phyloP scores from a whole-genome alignment of 2,329 filamentous ascomycete species.

The Fusarium tricinctum region DNA sequence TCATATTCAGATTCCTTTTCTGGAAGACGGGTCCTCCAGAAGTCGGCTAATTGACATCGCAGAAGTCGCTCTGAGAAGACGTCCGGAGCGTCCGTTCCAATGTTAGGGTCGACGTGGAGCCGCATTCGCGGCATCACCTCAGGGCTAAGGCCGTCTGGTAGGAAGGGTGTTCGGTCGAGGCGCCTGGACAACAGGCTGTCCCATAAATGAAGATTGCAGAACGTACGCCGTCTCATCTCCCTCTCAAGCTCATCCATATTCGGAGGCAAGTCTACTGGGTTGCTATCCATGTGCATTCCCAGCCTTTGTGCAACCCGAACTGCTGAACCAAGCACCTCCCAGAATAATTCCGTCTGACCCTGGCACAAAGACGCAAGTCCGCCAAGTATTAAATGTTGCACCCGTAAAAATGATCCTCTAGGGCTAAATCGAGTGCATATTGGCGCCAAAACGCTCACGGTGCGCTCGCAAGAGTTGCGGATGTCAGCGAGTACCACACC shows the following conservation, averaged over 20 bases:
- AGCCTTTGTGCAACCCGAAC: background rate
- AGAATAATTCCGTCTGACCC: background rate
- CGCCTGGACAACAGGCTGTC: background rate
- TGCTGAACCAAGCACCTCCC: background rate
- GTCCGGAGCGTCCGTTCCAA: background rate
- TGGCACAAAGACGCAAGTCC: background rate
- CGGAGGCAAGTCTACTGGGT: background rate
- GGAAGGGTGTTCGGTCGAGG: background rate
- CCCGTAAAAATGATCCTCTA: background rate
- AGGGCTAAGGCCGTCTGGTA: background rate
- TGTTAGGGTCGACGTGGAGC: background rate
- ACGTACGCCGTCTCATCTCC: background rate
- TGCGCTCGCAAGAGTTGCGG: background rate
- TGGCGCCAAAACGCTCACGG: background rate
- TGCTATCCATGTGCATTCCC: too few species aligned
- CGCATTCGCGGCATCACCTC: background rate
- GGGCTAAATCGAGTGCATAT: background rate
- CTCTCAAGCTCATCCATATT: background rate
- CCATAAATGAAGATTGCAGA: background rate
- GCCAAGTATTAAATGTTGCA: background rate
- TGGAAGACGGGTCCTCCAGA: background rate
- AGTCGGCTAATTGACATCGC: background rate
- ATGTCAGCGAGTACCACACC: background rate
- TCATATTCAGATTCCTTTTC: background rate
- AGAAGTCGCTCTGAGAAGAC: background rate